Percentiles rank a stretch among this genome's conserved stretches.
Evolutionary conservation across 2,329 filamentous ascomycete genomes (phyloP).

Genomic region (Phialophora tarda): DNA sequence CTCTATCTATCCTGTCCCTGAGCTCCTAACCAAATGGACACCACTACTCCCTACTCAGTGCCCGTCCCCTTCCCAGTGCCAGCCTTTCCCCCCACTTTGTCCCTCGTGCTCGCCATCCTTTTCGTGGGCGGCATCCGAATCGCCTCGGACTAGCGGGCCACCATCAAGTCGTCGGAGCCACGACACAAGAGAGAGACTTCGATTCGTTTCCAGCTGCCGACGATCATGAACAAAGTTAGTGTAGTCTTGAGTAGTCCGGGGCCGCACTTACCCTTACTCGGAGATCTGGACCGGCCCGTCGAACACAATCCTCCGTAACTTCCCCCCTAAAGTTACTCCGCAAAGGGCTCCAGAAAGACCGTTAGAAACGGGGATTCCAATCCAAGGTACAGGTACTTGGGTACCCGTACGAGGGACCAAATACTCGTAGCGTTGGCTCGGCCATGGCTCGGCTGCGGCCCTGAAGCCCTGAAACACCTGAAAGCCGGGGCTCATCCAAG

Average conservation of each 20-base stretch:
- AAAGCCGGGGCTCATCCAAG: slow-evolving; percentile 13
- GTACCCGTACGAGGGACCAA: slow-evolving; percentile 1
- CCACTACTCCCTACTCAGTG: slow-evolving; percentile 17
- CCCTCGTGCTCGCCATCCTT: slow-evolving; percentile 15
- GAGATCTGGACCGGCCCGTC: slow-evolving; percentile 16
- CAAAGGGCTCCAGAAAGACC: slow-evolving; percentile 14
- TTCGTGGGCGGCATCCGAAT: slow-evolving; percentile 15
- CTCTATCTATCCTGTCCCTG: slow-evolving; percentile 19
- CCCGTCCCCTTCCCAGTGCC: slow-evolving; percentile 10
- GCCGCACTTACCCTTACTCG: slow-evolving; percentile 14
- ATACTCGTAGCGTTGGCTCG: slow-evolving; percentile 15
- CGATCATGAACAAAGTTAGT: slow-evolving; percentile 17
- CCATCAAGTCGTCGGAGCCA: slow-evolving; percentile 14
- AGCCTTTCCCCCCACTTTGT: slow-evolving; percentile 17
- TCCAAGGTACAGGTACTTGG: not conserved
- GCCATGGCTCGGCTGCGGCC: slow-evolving; percentile 16
- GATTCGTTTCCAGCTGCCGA: slow-evolving; percentile 16
- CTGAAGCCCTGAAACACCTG: slow-evolving; percentile 19
- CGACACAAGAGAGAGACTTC: slow-evolving; percentile 10
- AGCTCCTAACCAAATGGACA: slow-evolving; percentile 12
- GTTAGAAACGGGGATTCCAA: slow-evolving; percentile 8
- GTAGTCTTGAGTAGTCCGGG: slow-evolving; percentile 15
- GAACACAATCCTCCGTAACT: slow-evolving; percentile 13
- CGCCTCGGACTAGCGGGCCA: slow-evolving; percentile 15
- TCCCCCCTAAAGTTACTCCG: slow-evolving; percentile 13